phyloP scores from a whole-genome alignment of 345 rosid genomes.

The Trapa bicornis region DNA sequence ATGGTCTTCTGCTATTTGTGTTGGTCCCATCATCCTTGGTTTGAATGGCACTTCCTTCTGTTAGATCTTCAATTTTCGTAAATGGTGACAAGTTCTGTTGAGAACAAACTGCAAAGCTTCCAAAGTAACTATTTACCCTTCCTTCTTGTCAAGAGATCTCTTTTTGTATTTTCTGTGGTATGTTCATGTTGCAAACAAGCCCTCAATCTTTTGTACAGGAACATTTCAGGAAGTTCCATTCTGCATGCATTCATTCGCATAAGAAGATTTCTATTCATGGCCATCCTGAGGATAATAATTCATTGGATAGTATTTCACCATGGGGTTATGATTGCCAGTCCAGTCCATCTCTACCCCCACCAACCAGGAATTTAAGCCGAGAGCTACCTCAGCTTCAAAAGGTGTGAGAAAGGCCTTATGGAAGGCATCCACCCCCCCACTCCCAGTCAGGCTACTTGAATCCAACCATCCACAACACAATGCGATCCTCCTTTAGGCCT shows the following conservation, averaged over 20 bases:
- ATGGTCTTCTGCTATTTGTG: slow-evolving; percentile 1
- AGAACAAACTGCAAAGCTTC: not conserved
- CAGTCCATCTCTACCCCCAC: slow-evolving; percentile 48
- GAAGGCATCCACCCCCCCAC: slow-evolving; percentile 97
- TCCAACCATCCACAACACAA: slow-evolving; percentile 86
- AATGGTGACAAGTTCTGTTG: not conserved
- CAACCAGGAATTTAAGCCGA: slow-evolving; percentile 58
- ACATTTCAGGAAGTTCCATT: not conserved
- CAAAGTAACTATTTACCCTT: not conserved
- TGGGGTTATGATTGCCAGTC: slow-evolving; percentile 5
- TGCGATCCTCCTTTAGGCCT: slow-evolving; percentile 48
- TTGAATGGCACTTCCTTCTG: not conserved
- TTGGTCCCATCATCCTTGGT: not conserved
- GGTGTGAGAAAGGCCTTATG: slow-evolving; percentile 64
- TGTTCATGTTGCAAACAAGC: not conserved
- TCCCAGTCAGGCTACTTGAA: slow-evolving; percentile 87
- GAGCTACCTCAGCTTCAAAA: slow-evolving; percentile 82
- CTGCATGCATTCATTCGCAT: slow-evolving; percentile 22
- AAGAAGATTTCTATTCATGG: slow-evolving; percentile 86
- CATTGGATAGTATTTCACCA: slow-evolving; percentile 69
- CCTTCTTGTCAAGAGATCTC: too few species aligned
- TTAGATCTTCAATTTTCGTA: not conserved
- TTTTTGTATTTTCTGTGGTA: too few species aligned
- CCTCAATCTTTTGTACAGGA: not conserved
- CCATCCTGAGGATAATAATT: slow-evolving; percentile 95